These are phyloP conservation scores for Paraglomus occultum DNA, from an alignment of 192 early-diverging fungal species.

Conservation along the genomic window DNA sequence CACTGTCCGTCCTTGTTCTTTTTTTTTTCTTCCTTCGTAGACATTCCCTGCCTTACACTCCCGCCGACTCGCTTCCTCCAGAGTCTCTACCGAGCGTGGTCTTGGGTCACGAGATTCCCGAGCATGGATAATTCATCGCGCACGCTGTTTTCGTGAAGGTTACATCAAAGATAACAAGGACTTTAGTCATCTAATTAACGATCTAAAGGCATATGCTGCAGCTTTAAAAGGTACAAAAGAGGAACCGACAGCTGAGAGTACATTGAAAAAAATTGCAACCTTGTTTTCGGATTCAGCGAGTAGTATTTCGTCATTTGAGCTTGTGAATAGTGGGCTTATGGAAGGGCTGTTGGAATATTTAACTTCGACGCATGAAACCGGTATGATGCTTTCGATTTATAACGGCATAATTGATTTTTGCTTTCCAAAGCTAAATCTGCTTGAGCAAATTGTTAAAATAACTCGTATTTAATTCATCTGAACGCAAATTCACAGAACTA, in stretches of 20 bases:
- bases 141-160: constrained; percentile 25
- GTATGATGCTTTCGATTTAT: no score
- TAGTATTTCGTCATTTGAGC: constrained; percentile 76
- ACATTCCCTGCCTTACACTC: constrained; percentile 2
- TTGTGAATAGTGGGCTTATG: constrained; percentile 74
- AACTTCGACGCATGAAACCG: not conserved
- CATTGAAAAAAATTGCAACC: constrained; percentile 32
- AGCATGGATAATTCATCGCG: constrained; percentile 40
- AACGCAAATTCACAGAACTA: constrained; percentile 1
- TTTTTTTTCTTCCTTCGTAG: not conserved
- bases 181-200: not conserved
- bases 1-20: no score
- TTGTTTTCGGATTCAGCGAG: constrained; percentile 28
- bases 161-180: constrained; percentile 7
- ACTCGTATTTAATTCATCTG: not conserved
- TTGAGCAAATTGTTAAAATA: not conserved
- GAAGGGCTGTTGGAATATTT: constrained; percentile 56
- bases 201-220: not conserved
- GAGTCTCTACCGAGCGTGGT: constrained; percentile 35
- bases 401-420: no score
- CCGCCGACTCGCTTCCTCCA: not conserved
- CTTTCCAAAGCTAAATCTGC: not conserved
- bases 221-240: not conserved
- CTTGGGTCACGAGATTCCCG: constrained; percentile 43
- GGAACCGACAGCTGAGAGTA: constrained; percentile 18